phyloP scores from a whole-genome alignment of 805 yeast species.

The Yarrowia sp. region DNA sequence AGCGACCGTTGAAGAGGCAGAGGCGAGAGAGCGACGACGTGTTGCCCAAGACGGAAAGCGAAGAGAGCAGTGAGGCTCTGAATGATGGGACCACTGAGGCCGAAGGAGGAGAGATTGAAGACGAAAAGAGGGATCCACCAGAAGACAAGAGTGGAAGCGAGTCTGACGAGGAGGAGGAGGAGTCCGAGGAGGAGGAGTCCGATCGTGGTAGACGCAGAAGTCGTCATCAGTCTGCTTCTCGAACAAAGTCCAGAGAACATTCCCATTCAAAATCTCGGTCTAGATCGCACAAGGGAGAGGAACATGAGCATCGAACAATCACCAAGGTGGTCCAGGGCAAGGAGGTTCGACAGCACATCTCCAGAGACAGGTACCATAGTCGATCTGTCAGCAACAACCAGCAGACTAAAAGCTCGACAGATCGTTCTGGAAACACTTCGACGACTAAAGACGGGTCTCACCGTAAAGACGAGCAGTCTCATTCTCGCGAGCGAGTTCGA shows the following conservation, averaged over 20 bases:
- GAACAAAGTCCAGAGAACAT: constrained; percentile 13
- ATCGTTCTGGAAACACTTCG: constrained; percentile 1
- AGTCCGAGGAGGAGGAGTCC: background rate
- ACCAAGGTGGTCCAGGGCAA: constrained; percentile 2
- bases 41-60: background rate
- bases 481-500: constrained; percentile 10
- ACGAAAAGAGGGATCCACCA: background rate
- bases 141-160: background rate
- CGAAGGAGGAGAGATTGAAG: constrained; percentile 5
- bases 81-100: constrained; percentile 15
- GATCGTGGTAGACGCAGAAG: constrained; percentile 1
- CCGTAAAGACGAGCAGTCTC: constrained; percentile 19
- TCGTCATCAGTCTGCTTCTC: background rate
- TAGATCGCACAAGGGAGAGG: constrained; percentile 10
- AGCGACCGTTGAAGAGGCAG: constrained; percentile 9
- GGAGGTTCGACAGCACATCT: constrained; percentile 22
- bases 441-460: background rate
- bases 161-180: background rate
- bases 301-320: constrained; percentile 10
- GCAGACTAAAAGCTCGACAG: constrained; percentile 5
- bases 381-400: constrained; percentile 13
- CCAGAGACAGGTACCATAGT: constrained; percentile 19
- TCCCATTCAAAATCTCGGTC: constrained; percentile 29
- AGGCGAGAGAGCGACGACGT: background rate
- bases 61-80: background rate